Conservation (phyloP, 805 yeast species). For the Sungouiozyma ichnusensis region DNA sequence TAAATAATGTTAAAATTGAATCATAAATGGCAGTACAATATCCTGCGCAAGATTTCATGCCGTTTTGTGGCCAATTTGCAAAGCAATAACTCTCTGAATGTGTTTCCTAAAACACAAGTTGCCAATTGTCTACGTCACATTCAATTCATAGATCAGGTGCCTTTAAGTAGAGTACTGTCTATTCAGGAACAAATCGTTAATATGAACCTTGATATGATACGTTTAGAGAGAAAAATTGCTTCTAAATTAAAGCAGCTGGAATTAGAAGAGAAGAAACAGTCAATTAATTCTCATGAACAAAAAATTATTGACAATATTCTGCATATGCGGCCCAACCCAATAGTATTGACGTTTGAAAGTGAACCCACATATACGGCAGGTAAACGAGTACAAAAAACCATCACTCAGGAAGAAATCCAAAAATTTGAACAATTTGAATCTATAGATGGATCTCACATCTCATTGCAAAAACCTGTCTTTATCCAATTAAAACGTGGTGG, state of each 20-base stretch:
- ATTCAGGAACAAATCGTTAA: constrained; percentile 48
- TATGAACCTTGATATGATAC: constrained; percentile 48
- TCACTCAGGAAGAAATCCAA: constrained; percentile 27
- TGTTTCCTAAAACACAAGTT: constrained; percentile 25
- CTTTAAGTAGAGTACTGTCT: constrained; percentile 39
- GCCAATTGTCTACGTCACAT: constrained; percentile 34
- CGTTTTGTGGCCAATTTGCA: neutral
- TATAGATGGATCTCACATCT: constrained; percentile 8
- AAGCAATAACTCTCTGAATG: constrained; percentile 7
- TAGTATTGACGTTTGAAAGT: constrained; percentile 74
- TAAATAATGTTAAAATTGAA: no score
- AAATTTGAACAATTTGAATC: constrained; percentile 17
- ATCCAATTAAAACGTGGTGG: constrained; percentile 89
- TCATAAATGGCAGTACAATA: neutral
- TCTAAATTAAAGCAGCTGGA: constrained; percentile 32
- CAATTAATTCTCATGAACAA: constrained; percentile 38
- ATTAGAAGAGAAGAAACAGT: constrained; percentile 28
- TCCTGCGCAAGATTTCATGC: no score
- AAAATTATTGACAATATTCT: constrained; percentile 35
- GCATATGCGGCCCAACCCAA: constrained; percentile 49
- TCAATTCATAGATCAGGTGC: constrained; percentile 31
- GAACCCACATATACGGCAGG: constrained; percentile 88
- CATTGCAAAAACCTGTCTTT: constrained; percentile 42
- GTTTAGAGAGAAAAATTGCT: constrained; percentile 38
- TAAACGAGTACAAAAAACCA: constrained; percentile 54